A percentile compares a stretch with the other conserved stretches of the same genome.
Conservation (phyloP, 257 asterid genomes). For the Ilex aquifolium region DNA sequence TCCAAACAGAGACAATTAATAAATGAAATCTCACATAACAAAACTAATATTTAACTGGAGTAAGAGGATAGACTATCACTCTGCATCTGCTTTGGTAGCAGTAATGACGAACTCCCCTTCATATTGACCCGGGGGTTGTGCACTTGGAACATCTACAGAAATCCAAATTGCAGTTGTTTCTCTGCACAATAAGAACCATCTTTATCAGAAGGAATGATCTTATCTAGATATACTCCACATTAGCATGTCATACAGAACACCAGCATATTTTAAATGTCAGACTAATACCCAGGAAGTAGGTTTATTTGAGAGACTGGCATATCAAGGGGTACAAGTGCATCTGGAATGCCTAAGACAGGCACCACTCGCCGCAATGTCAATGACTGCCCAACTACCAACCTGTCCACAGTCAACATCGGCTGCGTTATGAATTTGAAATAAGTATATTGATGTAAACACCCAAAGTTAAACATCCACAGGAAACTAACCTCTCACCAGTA, state of each 20-base stretch:
- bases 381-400: constrained; percentile 81
- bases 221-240: too few relatives aligned
- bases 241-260: not conserved
- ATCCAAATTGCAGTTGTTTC: constrained; percentile 82
- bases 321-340: constrained; percentile 95
- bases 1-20: constrained; percentile 3
- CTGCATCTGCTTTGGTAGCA: constrained; percentile 70
- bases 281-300: constrained; percentile 80
- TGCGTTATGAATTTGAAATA: constrained; percentile 11
- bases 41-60: constrained; percentile 25
- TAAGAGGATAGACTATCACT: constrained; percentile 53
- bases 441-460: constrained; percentile 12
- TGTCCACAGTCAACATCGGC: constrained; percentile 25
- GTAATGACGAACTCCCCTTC: constrained; percentile 86
- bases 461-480: constrained; percentile 10
- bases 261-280: not conserved
- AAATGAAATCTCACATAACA: constrained; percentile 9
- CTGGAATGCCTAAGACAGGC: constrained; percentile 88
- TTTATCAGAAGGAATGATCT: not conserved
- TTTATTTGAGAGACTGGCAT: constrained; percentile 55
- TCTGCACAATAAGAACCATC: constrained; percentile 39
- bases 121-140: constrained; percentile 91
- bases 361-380: constrained; percentile 79
- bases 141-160: constrained; percentile 74
- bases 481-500: constrained; percentile 78